Conservation (phyloP, 257 asterid species). For the Solanum tarapatanum region DNA sequence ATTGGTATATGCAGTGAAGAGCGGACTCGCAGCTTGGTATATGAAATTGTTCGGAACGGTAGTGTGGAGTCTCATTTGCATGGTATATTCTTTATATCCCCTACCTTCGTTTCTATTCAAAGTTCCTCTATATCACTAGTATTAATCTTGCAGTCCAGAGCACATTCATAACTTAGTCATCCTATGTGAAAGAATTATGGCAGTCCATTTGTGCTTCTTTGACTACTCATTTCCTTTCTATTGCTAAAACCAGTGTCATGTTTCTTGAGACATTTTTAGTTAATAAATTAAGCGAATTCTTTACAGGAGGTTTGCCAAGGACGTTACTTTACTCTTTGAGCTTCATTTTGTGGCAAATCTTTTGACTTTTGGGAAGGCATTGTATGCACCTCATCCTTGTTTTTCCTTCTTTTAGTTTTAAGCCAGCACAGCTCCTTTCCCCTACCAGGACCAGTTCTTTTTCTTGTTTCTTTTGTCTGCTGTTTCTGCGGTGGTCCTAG, state of each 20-base stretch:
- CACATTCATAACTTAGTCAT: neutral
- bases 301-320: neutral
- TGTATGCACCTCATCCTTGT: neutral
- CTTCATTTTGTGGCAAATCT: neutral
- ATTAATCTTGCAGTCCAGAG: neutral
- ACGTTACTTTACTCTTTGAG: neutral
- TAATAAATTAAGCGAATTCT: neutral
- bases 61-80: slow-evolving; percentile 98
- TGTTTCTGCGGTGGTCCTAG: neutral
- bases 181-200: neutral
- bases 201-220: neutral
- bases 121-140: neutral
- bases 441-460: neutral
- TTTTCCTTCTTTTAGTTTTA: neutral
- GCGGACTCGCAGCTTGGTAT: slow-evolving; percentile 71
- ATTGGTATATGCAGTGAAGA: slow-evolving; percentile 90
- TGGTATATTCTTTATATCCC: slow-evolving; percentile 32
- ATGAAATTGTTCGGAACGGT: slow-evolving; percentile 85
- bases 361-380: neutral
- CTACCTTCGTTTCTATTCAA: neutral
- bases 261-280: neutral
- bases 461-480: neutral
- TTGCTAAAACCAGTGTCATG: neutral
- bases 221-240: neutral
- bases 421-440: neutral